Conservation (phyloP, 2,329 filamentous ascomycete species). For the Sporothrix brunneoviolacea region DNA sequence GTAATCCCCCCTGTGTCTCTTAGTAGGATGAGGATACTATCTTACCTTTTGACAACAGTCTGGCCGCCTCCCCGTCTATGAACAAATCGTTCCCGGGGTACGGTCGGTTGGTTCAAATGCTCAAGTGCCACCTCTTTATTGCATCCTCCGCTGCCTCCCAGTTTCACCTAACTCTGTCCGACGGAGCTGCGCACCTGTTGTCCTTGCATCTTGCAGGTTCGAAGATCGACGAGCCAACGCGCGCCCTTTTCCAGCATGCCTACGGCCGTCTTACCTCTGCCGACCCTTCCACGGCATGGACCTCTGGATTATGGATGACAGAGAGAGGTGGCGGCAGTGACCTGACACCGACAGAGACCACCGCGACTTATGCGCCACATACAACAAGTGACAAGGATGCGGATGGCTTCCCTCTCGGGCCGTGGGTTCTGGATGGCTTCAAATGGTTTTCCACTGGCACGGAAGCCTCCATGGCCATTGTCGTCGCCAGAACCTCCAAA, state of each 20-base stretch:
- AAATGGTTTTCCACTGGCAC: neutral
- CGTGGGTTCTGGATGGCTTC: neutral
- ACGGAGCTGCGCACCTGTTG: neutral
- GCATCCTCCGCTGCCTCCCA: neutral
- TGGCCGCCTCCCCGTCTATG: neutral
- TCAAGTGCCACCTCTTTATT: neutral
- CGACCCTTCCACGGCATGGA: neutral
- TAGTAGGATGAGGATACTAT: no score
- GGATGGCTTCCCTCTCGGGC: neutral
- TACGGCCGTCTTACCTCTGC: neutral
- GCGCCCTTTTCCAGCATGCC: neutral
- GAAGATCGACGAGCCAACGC: neutral
- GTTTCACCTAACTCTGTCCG: neutral
- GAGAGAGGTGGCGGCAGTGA: neutral
- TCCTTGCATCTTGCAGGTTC: neutral
- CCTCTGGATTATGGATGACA: neutral
- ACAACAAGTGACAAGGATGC: neutral
- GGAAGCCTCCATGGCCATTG: neutral
- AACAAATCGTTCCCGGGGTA: neutral
- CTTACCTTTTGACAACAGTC: neutral
- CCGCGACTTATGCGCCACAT: neutral
- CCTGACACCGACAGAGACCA: neutral
- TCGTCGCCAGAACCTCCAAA: neutral
- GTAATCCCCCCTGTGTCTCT: no score
- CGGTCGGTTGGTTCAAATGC: neutral